Base-by-base conservation (phyloP, 345 rosid genomes). In the Carallia pectinifolia region DNA sequence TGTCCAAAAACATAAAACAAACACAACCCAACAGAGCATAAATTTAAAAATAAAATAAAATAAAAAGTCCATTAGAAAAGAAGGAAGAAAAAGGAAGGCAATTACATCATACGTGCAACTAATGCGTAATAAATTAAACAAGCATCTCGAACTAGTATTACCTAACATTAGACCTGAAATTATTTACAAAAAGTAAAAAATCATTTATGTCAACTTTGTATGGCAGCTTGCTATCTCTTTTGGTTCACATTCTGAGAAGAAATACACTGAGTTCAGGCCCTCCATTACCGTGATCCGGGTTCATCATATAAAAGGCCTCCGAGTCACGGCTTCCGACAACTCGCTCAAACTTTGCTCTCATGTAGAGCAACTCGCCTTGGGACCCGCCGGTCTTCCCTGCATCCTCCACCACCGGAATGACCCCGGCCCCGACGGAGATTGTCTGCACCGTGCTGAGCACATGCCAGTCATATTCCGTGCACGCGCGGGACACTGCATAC, bases 261-360 rank as follows among this genome's bases (percentile, higher is more conserved):
- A 91, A 93, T 71, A 93, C 83, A 77, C 96, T 89, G 70, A 93
- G 97, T 74, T 93, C 98, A 8, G 97, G 98, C 7, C 96, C 96
- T 19, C 93, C 97, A 27, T 77, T 91, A 15, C 89, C 90, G 72
- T 23, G 23, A 23, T 93, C 98, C 34, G 97, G 98, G 70, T 91
- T 93, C 87, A 93, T 74, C 98, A 93, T 93, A 81, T 91, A 93
- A 73, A 89, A 93, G 2, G 98, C 98, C 75, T 91, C 97, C 67
- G 97, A 91, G 87, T 94, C 98, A 70, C 97, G 96, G 61, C 90
- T 84, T 7, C 98, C 96, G 1, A 89, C 97, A 4, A 94, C 96
- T 76, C 98, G 85, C 80, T 93, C 97, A 58, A 94, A 94, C 70
- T 67, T 82, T 1, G 96, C 98, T 61, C 95, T 87, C 96, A 93